Conservation (phyloP, 305 asterid genomes). For the Solanum chacoense region DNA sequence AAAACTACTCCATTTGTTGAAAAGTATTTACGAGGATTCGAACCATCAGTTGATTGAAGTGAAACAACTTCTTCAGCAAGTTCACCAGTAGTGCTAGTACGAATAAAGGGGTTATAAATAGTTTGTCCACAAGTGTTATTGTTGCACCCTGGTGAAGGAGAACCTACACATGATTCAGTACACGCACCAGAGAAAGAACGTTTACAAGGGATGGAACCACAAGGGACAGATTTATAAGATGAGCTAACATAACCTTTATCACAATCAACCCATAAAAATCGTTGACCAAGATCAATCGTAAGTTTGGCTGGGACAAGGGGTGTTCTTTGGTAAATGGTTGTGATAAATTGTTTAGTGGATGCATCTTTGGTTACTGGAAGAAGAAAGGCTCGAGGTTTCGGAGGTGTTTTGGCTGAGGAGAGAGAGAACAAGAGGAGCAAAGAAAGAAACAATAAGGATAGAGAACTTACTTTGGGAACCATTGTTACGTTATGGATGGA, state of each 20-base stretch:
- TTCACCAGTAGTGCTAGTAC: background rate
- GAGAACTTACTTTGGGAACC: too few relatives aligned
- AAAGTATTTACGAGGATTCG: background rate
- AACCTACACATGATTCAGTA: background rate
- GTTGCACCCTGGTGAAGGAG: constrained; percentile 14
- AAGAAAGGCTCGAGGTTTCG: background rate
- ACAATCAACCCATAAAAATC: too few relatives aligned
- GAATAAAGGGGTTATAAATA: background rate
- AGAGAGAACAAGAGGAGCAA: background rate
- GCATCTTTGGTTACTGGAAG: constrained; percentile 1
- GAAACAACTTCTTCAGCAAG: constrained; percentile 7
- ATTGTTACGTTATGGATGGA: too few relatives aligned
- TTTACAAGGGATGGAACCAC: background rate
- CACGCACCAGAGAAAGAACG: background rate
- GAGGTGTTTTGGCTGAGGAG: background rate
- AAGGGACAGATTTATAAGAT: too few relatives aligned
- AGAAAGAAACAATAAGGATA: background rate
- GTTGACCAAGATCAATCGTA: constrained; percentile 1
- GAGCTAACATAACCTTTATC: too few relatives aligned
- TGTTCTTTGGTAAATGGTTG: constrained; percentile 1
- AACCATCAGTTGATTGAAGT: background rate
- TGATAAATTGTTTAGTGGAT: background rate
- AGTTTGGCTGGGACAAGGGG: constrained; percentile 3
- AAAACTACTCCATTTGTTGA: background rate
- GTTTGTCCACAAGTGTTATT: constrained; percentile 6